phyloP scores from a whole-genome alignment of 2,329 filamentous ascomycete genomes.

The Diaporthe citrichinensis region DNA sequence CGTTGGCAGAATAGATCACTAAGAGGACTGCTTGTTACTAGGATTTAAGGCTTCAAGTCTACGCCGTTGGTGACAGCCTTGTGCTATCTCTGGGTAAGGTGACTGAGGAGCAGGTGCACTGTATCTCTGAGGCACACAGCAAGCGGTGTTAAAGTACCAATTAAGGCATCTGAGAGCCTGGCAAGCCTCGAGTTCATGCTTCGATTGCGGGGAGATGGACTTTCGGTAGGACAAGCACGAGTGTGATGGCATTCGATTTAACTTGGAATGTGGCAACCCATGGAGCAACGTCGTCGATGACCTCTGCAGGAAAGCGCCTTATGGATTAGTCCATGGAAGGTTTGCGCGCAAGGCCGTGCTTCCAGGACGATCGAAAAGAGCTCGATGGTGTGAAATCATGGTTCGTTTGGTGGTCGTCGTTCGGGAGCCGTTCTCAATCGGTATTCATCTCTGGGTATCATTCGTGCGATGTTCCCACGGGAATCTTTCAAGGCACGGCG shows the following conservation, averaged over 20 bases:
- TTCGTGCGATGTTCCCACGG: neutral
- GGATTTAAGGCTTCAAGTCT: neutral
- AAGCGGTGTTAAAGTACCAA: neutral
- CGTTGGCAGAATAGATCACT: neutral
- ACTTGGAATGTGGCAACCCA: neutral
- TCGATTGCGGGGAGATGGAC: neutral
- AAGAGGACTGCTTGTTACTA: neutral
- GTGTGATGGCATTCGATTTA: conserved; percentile 10
- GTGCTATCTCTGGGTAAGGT: neutral
- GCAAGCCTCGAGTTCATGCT: neutral
- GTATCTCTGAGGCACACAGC: neutral
- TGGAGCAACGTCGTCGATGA: neutral
- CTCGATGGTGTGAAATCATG: neutral
- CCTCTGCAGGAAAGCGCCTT: neutral
- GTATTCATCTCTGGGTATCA: conserved; percentile 24
- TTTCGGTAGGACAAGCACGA: neutral
- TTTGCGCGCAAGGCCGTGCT: neutral
- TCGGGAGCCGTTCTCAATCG: conserved; percentile 4
- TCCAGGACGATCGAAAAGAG: neutral
- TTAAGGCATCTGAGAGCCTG: neutral
- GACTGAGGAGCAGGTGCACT: too few relatives aligned
- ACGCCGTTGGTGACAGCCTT: neutral
- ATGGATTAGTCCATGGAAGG: neutral
- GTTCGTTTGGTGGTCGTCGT: conserved; percentile 1
- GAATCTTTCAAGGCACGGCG: neutral